Conservation (phyloP, 2,329 filamentous ascomycete species). For the Cladorrhinum sp. region DNA sequence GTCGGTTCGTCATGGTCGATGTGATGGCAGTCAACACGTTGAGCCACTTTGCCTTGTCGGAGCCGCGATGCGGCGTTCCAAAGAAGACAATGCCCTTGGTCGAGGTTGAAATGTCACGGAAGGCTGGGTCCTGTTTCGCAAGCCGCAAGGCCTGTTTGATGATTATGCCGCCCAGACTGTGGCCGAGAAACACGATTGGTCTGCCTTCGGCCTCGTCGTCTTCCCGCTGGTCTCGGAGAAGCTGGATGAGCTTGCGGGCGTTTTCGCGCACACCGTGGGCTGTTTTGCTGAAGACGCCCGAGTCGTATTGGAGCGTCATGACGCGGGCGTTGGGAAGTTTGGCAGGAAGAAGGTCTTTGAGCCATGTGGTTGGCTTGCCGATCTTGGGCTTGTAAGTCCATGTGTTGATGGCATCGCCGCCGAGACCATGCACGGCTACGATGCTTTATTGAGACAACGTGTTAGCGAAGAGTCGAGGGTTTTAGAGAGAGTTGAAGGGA, state of each 20-base stretch:
- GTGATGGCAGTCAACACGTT: neutral
- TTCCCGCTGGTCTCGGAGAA: constrained; percentile 5
- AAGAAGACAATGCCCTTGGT: constrained; percentile 22
- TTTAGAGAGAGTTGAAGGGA: neutral
- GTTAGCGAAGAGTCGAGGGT: too few relatives aligned
- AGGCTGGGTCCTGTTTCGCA: constrained; percentile 4
- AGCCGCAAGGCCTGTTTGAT: constrained; percentile 15
- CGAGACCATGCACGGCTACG: constrained; percentile 19
- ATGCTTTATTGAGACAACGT: constrained; percentile 4
- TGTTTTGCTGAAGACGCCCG: constrained; percentile 10
- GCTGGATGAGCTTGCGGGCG: constrained; percentile 8
- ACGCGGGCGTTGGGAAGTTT: constrained; percentile 8
- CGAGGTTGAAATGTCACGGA: constrained; percentile 7
- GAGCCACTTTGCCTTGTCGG: constrained; percentile 8
- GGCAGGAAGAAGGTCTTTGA: constrained; percentile 3
- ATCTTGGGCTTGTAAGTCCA: constrained; percentile 8
- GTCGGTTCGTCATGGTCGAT: neutral
- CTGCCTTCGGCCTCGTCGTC: neutral
- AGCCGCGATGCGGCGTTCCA: constrained; percentile 20
- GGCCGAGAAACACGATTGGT: constrained; percentile 19
- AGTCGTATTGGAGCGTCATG: constrained; percentile 17
- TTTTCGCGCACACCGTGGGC: constrained; percentile 6
- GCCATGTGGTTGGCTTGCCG: neutral
- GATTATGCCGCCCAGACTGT: constrained; percentile 21
- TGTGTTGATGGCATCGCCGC: constrained; percentile 5